A percentile compares a stretch with the other conserved stretches of the same genome.
Conservation (phyloP, 2,329 filamentous ascomycete genomes). For the Microcyclosporella mali region DNA sequence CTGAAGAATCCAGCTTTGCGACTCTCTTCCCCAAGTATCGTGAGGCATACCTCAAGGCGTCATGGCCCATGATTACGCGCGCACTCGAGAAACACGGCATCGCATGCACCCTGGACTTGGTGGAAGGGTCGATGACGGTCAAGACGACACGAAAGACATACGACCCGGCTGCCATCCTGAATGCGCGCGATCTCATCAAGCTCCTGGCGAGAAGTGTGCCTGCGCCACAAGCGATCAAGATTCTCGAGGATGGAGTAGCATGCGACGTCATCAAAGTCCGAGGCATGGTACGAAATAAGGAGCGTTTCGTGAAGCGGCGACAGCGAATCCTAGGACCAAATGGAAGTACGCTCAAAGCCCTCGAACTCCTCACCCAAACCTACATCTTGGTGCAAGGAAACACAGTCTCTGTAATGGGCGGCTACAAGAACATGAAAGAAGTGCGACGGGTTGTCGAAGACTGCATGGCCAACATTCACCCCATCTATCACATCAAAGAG, state of each 20-base stretch:
- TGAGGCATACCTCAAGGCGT: constrained; percentile 85
- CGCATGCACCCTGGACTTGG: constrained; percentile 84
- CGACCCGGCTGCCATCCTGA: constrained; percentile 87
- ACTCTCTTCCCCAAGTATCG: constrained; percentile 90
- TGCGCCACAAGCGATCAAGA: constrained; percentile 85
- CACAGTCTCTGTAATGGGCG: constrained; percentile 86
- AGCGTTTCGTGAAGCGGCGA: constrained; percentile 88
- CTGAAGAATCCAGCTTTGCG: constrained; percentile 85
- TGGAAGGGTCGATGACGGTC: constrained; percentile 94
- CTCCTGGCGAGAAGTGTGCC: constrained; percentile 86
- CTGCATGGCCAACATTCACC: constrained; percentile 92
- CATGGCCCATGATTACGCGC: constrained; percentile 86
- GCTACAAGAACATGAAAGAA: constrained; percentile 89
- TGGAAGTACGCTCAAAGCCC: constrained; percentile 85
- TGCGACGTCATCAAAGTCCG: constrained; percentile 96
- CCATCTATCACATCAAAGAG: constrained; percentile 89
- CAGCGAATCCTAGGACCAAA: constrained; percentile 89
- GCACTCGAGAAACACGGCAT: constrained; percentile 82
- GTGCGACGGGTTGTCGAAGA: constrained; percentile 84
- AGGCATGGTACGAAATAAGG: constrained; percentile 84
- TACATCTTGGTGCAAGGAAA: constrained; percentile 97
- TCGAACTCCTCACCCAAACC: constrained; percentile 83
- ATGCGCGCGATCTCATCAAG: constrained; percentile 90
- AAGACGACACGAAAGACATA: constrained; percentile 88
- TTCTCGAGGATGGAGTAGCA: constrained; percentile 83